Evolutionary conservation across 345 rosid species (phyloP), one percentile per base, ranked within the genome.

Genomic region (Syzygium jambos): DNA sequence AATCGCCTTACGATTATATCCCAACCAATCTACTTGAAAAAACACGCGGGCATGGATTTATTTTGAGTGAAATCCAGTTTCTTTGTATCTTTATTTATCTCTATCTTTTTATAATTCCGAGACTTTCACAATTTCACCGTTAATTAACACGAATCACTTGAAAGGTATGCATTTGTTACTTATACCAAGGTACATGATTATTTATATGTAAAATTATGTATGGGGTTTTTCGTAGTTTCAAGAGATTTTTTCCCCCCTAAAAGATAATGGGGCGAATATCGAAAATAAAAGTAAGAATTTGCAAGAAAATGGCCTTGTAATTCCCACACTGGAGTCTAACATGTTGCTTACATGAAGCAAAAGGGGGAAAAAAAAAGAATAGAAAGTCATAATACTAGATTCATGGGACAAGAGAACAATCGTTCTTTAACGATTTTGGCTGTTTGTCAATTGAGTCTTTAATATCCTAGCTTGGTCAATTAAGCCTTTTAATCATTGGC

Each of bases 21-120:
- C 11, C 63, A 25, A 57, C 11, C 25, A 57, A 25, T 23, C 25
- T 25, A 25, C 29, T 3, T 57, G 43, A 41, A 11, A 59, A 5
- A 0, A 25, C 65, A 5, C 7, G 1, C 29, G 4, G 6, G 1
- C 11, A 5, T 57, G 15, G 14, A 14, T 25, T 5, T 57, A 22
- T 56, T 4, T 22, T 5, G 59, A 9, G 12, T 3, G 27, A 8
- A 56, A 21, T 56, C 59, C 7, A 22, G 27, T 56, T 9, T 7
- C 27, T 56, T 22, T 56, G 11, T 49, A 49, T 51, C 3, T 51
- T 51, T 51, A 51, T 57, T 57, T 57, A 11, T 57, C 11, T 10
- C 9, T 25, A 57, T 25, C 3, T 25, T 11, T 57, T 57, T 14
- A 25, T 57, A 59, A 59, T 59, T 59, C 27, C 0, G 15, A 57